These are phyloP conservation scores for Coniophora puteana DNA, from an alignment of 1,284 basidiomycete species.

Conservation along the genomic window DNA sequence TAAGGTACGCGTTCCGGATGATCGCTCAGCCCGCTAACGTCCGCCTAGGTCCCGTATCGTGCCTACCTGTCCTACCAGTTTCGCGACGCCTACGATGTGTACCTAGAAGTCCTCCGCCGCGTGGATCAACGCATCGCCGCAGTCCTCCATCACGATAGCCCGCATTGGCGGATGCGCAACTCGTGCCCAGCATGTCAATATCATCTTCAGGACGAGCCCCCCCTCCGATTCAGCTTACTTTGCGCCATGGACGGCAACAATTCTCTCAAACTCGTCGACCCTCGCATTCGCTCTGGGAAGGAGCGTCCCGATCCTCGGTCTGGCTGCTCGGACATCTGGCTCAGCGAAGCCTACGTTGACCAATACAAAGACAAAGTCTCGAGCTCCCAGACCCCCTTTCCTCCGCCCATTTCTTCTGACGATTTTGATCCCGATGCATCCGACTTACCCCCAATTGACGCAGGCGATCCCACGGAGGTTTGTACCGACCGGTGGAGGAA, in stretches of 20 bases:
- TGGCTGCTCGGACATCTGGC: not conserved
- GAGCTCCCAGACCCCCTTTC: not conserved
- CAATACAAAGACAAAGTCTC: constrained; percentile 1
- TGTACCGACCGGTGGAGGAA: constrained; percentile 4
- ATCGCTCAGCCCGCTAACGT: not conserved
- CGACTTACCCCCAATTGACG: not conserved
- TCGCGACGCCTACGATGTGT: constrained; percentile 2
- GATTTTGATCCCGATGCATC: not conserved
- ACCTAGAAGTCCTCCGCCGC: constrained; percentile 3
- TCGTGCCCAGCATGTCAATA: not conserved
- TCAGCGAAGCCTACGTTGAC: not conserved
- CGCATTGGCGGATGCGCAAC: not conserved
- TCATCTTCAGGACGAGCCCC: not conserved
- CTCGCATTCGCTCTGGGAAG: not conserved
- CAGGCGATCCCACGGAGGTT: not conserved
- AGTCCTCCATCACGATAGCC: not conserved
- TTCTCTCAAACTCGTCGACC: not conserved
- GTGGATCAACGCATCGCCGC: not conserved
- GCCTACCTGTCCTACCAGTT: constrained; percentile 4
- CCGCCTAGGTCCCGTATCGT: constrained; percentile 1
- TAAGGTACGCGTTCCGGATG: not conserved
- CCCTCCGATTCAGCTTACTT: not conserved
- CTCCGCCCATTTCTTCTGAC: not conserved
- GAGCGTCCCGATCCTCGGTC: not conserved
- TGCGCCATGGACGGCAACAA: not conserved